Evolutionary conservation across 768 basidiomycete genomes (phyloP).

Genomic region (Mycena epipterygia): DNA sequence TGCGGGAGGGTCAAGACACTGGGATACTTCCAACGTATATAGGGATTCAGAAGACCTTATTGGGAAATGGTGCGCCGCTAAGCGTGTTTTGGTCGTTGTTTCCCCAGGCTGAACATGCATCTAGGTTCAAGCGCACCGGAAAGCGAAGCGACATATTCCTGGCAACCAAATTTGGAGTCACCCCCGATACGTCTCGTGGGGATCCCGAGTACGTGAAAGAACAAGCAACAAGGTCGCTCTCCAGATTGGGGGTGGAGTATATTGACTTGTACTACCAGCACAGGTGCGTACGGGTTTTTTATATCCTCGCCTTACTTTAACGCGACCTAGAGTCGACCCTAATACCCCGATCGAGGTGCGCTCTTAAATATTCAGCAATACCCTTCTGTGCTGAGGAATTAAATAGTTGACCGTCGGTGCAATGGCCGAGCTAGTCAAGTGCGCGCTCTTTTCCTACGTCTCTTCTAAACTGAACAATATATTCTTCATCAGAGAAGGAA

Average conservation of each 20-base stretch:
- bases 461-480: constrained; percentile 1
- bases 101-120: neutral
- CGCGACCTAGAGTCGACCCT: constrained; percentile 33
- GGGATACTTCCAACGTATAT: constrained; percentile 18
- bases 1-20: constrained; percentile 12
- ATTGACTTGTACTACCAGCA: constrained; percentile 54
- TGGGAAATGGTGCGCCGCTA: constrained; percentile 27
- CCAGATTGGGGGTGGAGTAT: constrained; percentile 44
- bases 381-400: too few relatives aligned
- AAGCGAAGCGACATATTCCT: constrained; percentile 66
- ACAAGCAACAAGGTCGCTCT: constrained; percentile 50
- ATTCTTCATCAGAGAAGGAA: constrained; percentile 49
- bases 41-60: constrained; percentile 26
- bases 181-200: constrained; percentile 42
- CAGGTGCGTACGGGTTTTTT: constrained; percentile 36
- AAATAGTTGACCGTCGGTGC: constrained; percentile 50
- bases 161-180: constrained; percentile 65
- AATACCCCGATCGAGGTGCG: constrained; percentile 48
- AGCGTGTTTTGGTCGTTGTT: too few relatives aligned
- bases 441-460: constrained; percentile 38
- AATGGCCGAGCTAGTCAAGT: constrained; percentile 54
- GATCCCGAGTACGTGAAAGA: constrained; percentile 55
- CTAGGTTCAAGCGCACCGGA: constrained; percentile 61
- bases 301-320: neutral
- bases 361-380: too few relatives aligned